These are phyloP conservation scores for Fusarium robinianum DNA, from an alignment of 2,329 filamentous ascomycete species.

Conservation along the genomic window DNA sequence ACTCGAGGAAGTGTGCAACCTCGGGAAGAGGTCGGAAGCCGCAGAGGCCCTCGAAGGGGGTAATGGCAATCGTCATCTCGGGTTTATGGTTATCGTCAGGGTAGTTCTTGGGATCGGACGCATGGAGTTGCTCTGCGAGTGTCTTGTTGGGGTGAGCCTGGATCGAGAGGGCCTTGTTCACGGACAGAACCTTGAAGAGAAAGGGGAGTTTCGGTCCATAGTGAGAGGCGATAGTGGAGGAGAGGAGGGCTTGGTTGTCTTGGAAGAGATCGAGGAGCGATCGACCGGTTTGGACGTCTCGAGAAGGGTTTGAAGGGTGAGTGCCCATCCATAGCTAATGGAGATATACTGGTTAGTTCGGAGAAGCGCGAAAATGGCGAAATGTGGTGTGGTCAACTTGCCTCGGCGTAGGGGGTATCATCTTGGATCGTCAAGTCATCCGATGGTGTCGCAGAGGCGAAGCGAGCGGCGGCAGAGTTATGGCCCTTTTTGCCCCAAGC, in stretches of 20 bases:
- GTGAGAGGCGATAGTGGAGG: constrained; percentile 69
- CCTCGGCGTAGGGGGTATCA: constrained; percentile 94
- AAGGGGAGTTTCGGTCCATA: constrained; percentile 89
- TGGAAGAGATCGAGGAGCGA: constrained; percentile 85
- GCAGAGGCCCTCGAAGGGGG: constrained; percentile 92
- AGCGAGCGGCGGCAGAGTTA: constrained; percentile 85
- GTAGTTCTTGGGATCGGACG: constrained; percentile 88
- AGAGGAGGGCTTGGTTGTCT: constrained; percentile 84
- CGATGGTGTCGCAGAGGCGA: constrained; percentile 81
- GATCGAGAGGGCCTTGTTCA: constrained; percentile 94
- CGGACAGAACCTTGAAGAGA: constrained; percentile 96
- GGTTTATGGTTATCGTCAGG: constrained; percentile 99
- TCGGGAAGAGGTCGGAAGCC: constrained; percentile 89
- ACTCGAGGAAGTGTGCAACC: constrained; percentile 80
- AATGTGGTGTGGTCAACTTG: constrained; percentile 42
- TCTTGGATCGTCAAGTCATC: constrained; percentile 76
- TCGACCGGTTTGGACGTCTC: constrained; percentile 80
- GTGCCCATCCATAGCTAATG: constrained; percentile 97
- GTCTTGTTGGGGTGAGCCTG: constrained; percentile 97
- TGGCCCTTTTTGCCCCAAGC: constrained; percentile 97
- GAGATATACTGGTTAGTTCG: constrained; percentile 4
- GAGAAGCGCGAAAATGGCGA: neutral
- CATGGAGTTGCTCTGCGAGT: constrained; percentile 83
- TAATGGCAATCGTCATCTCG: constrained; percentile 98
- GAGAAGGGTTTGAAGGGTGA: constrained; percentile 93